Evolutionary conservation across 2,329 filamentous ascomycete species (phyloP).

Genomic region (Phaeoacremonium minimum): DNA sequence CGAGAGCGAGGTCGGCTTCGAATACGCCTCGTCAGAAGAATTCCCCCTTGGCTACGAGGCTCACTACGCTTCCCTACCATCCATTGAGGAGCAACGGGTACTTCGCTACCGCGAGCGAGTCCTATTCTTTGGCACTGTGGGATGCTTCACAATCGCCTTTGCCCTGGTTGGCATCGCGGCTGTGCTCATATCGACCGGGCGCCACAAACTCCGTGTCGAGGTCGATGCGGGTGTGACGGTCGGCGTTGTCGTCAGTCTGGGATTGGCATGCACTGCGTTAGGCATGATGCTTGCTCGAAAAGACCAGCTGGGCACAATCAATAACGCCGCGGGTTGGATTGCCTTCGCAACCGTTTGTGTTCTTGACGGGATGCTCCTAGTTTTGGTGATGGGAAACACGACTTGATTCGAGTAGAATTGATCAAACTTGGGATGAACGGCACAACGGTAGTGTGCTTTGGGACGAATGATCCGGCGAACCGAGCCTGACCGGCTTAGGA

Average conservation of each 20-base stretch:
- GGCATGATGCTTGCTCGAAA: slow-evolving; percentile 52
- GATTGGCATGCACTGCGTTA: slow-evolving; percentile 58
- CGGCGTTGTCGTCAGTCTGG: slow-evolving; percentile 62
- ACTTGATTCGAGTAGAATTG: too few species aligned
- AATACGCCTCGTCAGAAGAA: slow-evolving; percentile 50
- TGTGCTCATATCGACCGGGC: slow-evolving; percentile 63
- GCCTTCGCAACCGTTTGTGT: slow-evolving; percentile 41
- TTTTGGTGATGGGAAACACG: slow-evolving; percentile 40
- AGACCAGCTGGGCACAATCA: slow-evolving; percentile 34
- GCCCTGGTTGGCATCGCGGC: slow-evolving; percentile 61
- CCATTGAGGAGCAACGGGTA: slow-evolving; percentile 45
- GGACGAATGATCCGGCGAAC: too few species aligned
- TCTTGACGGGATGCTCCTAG: slow-evolving; percentile 46
- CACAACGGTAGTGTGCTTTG: too few species aligned
- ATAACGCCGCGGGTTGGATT: slow-evolving; percentile 36
- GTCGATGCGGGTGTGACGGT: slow-evolving; percentile 71
- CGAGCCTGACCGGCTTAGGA: too few species aligned
- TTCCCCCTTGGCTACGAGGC: slow-evolving; percentile 48
- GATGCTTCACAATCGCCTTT: slow-evolving; percentile 54
- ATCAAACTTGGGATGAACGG: too few species aligned
- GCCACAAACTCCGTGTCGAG: slow-evolving; percentile 62
- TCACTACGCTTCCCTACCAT: slow-evolving; percentile 49
- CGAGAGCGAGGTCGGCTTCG: slow-evolving; percentile 25
- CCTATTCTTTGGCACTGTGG: slow-evolving; percentile 48
- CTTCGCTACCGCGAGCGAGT: slow-evolving; percentile 47